Evolutionary conservation across 2,329 filamentous ascomycete genomes (phyloP).

Genomic region (Aspergillus ruber): DNA sequence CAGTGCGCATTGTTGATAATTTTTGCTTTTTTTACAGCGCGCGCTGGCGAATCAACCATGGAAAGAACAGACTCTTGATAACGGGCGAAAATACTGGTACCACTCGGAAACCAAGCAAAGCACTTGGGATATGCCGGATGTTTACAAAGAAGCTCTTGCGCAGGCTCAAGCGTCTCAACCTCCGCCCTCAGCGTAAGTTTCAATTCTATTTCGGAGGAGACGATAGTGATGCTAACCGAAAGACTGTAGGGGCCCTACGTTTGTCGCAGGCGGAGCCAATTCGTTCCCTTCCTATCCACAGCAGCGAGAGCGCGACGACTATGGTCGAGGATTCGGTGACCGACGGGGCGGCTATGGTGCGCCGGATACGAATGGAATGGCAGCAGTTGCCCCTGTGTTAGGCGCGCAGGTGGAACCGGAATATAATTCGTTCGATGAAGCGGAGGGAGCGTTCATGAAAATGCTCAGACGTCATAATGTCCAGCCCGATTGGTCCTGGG

Average conservation of each 20-base stretch:
- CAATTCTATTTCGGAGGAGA: neutral
- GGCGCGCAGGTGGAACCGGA: slow-evolving; percentile 59
- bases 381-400: slow-evolving; percentile 23
- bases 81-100: slow-evolving; percentile 91
- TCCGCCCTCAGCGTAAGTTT: slow-evolving; percentile 42
- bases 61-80: slow-evolving; percentile 84
- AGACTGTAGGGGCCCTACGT: slow-evolving; percentile 40
- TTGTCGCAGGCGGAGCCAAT: slow-evolving; percentile 53
- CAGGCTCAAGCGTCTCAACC: slow-evolving; percentile 43
- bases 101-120: slow-evolving; percentile 88
- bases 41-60: slow-evolving; percentile 77
- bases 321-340: slow-evolving; percentile 41
- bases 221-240: neutral
- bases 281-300: slow-evolving; percentile 35
- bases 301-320: slow-evolving; percentile 45
- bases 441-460: slow-evolving; percentile 88
- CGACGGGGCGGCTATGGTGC: slow-evolving; percentile 42
- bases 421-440: slow-evolving; percentile 74
- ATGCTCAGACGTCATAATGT: slow-evolving; percentile 78
- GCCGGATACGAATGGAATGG: slow-evolving; percentile 36
- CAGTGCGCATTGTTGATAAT: slow-evolving; percentile 11
- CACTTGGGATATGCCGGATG: slow-evolving; percentile 89
- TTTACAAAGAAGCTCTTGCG: slow-evolving; percentile 67
- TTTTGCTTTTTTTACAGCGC: slow-evolving; percentile 47
- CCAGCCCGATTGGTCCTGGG: slow-evolving; percentile 88